phyloP scores from a whole-genome alignment of 1,284 basidiomycete species.

The Ceratobasidium sp. region DNA sequence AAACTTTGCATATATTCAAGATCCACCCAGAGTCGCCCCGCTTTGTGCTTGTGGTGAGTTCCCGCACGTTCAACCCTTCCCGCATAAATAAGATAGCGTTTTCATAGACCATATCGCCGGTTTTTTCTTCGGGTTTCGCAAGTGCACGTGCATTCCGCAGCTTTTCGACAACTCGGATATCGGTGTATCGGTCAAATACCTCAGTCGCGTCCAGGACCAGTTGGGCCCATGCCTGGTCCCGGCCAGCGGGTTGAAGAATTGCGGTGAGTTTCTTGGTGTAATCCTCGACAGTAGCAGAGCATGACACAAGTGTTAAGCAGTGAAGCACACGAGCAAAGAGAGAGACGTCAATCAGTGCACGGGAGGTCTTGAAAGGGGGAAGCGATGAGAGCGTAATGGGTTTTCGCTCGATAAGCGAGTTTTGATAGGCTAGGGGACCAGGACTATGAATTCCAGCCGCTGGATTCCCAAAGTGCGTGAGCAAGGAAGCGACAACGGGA shows the following conservation, averaged over 20 bases:
- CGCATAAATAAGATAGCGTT: conserved; percentile 58
- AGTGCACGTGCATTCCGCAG: neutral
- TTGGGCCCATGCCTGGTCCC: conserved; percentile 41
- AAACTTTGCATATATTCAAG: conserved; percentile 56
- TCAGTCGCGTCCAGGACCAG: conserved; percentile 50
- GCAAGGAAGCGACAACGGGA: neutral
- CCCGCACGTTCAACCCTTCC: no score
- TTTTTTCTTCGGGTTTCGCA: conserved; percentile 11
- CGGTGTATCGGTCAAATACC: neutral
- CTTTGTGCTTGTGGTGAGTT: no score
- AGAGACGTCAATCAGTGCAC: neutral
- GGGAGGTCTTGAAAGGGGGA: neutral
- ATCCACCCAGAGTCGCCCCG: conserved; percentile 58
- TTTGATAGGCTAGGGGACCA: neutral
- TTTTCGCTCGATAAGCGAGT: conserved; percentile 5
- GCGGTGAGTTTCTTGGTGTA: conserved; percentile 46
- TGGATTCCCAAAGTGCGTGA: neutral
- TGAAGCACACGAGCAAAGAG: neutral
- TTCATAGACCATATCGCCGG: conserved; percentile 60
- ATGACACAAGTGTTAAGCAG: conserved; percentile 52
- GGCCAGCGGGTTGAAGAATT: neutral
- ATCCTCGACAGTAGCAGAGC: conserved; percentile 50
- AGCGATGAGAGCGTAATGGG: conserved; percentile 40
- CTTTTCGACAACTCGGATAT: neutral
- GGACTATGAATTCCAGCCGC: conserved; percentile 47